Conservation (phyloP, 768 basidiomycete species). For the Suillus paluster region DNA sequence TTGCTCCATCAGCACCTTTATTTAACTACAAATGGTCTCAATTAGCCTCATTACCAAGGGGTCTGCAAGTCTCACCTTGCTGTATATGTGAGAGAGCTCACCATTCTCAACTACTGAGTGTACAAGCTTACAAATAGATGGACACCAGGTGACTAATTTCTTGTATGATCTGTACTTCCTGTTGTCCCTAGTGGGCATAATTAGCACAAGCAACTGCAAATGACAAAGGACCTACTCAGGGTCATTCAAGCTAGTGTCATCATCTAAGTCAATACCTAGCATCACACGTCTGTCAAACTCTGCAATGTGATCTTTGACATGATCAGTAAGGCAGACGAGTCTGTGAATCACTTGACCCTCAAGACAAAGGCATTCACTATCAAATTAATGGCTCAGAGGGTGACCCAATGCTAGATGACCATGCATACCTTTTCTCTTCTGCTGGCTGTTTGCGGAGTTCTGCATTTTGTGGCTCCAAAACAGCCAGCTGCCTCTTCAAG, state of each 20-base stretch:
- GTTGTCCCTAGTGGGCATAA: constrained; percentile 10
- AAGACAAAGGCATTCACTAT: constrained; percentile 3
- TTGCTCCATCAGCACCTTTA: not conserved
- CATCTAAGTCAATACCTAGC: not conserved
- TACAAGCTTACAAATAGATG: not conserved
- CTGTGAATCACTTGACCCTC: constrained; percentile 14
- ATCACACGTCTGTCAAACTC: constrained; percentile 13
- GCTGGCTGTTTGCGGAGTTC: not conserved
- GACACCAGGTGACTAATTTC: constrained; percentile 15
- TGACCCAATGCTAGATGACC: not conserved
- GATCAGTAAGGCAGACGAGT: constrained; percentile 14
- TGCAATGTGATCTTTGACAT: constrained; percentile 8
- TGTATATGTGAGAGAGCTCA: not conserved
- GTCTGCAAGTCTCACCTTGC: not conserved
- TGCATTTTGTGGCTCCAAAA: constrained; percentile 14
- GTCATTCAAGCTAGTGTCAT: not conserved
- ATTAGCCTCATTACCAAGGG: not conserved
- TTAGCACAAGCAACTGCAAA: constrained; percentile 3
- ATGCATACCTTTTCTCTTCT: not conserved
- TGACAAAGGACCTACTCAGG: not conserved
- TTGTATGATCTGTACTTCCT: constrained; percentile 3
- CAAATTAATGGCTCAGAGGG: not conserved
- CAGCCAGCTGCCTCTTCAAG: constrained; percentile 11
- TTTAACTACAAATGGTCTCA: not conserved
- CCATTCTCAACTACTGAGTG: not conserved